Evolutionary conservation across 805 yeast species (phyloP).

Genomic region (Pichia rugopelliculosa): DNA sequence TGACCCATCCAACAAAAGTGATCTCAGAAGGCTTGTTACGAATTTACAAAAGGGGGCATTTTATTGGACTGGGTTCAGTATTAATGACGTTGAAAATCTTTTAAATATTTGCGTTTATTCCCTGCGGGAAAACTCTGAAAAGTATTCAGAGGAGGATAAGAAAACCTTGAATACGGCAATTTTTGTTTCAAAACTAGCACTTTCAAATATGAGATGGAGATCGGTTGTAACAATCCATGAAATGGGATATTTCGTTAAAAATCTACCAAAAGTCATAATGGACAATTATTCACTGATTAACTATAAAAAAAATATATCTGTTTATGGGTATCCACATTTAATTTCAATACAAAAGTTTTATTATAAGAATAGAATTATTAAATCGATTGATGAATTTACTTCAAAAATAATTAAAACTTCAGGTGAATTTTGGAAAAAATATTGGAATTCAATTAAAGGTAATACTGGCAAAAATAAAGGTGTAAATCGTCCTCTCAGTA

Average conservation of each 20-base stretch:
- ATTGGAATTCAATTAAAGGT: conserved; percentile 37
- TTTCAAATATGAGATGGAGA: conserved; percentile 50
- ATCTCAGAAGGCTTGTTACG: conserved; percentile 48
- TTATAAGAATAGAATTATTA: conserved; percentile 43
- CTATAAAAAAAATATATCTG: conserved; percentile 28
- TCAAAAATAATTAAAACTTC: conserved; percentile 30
- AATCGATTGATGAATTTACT: conserved; percentile 24
- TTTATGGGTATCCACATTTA: conserved; percentile 57
- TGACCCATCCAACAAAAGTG: conserved; percentile 48
- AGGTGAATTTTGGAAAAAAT: conserved; percentile 43
- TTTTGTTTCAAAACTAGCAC: conserved; percentile 39
- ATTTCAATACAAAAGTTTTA: conserved; percentile 43
- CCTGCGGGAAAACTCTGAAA: conserved; percentile 28
- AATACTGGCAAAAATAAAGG: conserved; percentile 26
- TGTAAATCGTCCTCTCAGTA: conserved; percentile 5
- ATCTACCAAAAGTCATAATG: conserved; percentile 36
- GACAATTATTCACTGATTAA: conserved; percentile 39
- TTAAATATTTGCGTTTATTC: conserved; percentile 41
- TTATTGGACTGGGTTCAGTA: conserved; percentile 69
- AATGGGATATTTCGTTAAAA: conserved; percentile 48
- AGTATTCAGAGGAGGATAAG: conserved; percentile 34
- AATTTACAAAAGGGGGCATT: conserved; percentile 63
- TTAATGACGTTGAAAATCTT: conserved; percentile 48
- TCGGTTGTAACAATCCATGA: conserved; percentile 54
- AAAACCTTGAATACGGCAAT: conserved; percentile 37